These are phyloP conservation scores for Panus rudis DNA, from an alignment of 768 basidiomycete genomes.

Conservation along the genomic window DNA sequence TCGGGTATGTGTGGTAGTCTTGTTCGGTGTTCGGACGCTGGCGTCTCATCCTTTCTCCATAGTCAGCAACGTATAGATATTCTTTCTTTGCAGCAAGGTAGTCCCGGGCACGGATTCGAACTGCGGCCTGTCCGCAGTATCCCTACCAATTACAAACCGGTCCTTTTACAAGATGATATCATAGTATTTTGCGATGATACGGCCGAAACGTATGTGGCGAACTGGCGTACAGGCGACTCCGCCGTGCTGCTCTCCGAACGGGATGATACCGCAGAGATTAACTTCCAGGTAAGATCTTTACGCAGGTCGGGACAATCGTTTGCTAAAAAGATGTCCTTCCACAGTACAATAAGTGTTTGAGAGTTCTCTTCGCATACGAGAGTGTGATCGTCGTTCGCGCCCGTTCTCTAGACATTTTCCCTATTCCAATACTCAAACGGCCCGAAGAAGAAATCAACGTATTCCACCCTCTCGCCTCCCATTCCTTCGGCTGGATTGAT, in stretches of 20 bases:
- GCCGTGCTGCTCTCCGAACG: slow-evolving; percentile 40
- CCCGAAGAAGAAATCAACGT: slow-evolving; percentile 12
- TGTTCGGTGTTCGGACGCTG: not conserved
- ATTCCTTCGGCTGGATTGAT: slow-evolving; percentile 67
- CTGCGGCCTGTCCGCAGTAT: slow-evolving; percentile 10
- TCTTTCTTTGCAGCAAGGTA: slow-evolving; percentile 19
- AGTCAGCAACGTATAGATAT: slow-evolving; percentile 21
- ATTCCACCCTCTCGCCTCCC: slow-evolving; percentile 32
- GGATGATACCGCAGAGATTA: slow-evolving; percentile 20
- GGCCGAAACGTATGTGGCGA: slow-evolving; percentile 43
- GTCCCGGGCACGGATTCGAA: not conserved
- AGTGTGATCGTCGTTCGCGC: slow-evolving; percentile 53
- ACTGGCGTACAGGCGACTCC: slow-evolving; percentile 44
- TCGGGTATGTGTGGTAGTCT: slow-evolving; percentile 6
- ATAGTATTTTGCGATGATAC: slow-evolving; percentile 49
- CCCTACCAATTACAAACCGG: slow-evolving; percentile 36
- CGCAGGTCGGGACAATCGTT: not conserved
- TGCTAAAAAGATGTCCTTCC: not conserved
- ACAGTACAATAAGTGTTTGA: slow-evolving; percentile 45
- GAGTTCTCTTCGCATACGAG: slow-evolving; percentile 40
- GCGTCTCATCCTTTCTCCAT: slow-evolving; percentile 2
- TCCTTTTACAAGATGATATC: slow-evolving; percentile 43
- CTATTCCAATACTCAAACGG: slow-evolving; percentile 33
- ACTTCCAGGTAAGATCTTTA: slow-evolving; percentile 25
- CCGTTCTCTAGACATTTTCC: slow-evolving; percentile 51